Percentiles rank a stretch among this genome's conserved stretches.
phyloP scores from a whole-genome alignment of 345 rosid species.

The Triadica sebifera region DNA sequence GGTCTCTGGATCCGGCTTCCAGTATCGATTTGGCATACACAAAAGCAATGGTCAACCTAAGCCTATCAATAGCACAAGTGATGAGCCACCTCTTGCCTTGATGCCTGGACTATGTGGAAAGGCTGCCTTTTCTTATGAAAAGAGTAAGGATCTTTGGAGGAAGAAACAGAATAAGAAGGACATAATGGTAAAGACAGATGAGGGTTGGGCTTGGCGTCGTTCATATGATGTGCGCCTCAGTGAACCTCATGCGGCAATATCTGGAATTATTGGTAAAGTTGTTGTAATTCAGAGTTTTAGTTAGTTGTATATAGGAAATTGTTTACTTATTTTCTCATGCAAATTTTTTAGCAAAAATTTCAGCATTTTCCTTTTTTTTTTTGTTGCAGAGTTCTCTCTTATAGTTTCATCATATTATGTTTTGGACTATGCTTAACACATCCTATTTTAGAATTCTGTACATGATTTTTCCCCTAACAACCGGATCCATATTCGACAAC shows the following conservation, averaged over 20 bases:
- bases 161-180: slow-evolving; percentile 41
- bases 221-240: slow-evolving; percentile 61
- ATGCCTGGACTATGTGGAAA: slow-evolving; percentile 76
- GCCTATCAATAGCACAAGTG: slow-evolving; percentile 35
- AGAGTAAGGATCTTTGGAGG: slow-evolving; percentile 71
- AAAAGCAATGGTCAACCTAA: slow-evolving; percentile 58
- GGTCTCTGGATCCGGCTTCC: slow-evolving; percentile 52
- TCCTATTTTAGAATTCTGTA: too few relatives aligned
- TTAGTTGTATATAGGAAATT: neutral
- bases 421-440: neutral
- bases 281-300: neutral
- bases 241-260: slow-evolving; percentile 75
- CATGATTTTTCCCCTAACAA: too few relatives aligned
- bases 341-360: neutral
- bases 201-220: slow-evolving; percentile 36
- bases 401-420: neutral
- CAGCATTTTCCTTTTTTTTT: neutral
- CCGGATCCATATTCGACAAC: neutral
- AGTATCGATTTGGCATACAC: slow-evolving; percentile 68
- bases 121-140: slow-evolving; percentile 75
- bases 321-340: neutral
- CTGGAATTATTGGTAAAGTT: slow-evolving; percentile 64
- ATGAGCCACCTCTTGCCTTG: slow-evolving; percentile 56
- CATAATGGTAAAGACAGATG: slow-evolving; percentile 34
- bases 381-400: neutral